A percentile compares a stretch with the other conserved stretches of the same genome.
phyloP scores from a whole-genome alignment of 495 filamentous ascomycete species.

The Podospora tetraspora region DNA sequence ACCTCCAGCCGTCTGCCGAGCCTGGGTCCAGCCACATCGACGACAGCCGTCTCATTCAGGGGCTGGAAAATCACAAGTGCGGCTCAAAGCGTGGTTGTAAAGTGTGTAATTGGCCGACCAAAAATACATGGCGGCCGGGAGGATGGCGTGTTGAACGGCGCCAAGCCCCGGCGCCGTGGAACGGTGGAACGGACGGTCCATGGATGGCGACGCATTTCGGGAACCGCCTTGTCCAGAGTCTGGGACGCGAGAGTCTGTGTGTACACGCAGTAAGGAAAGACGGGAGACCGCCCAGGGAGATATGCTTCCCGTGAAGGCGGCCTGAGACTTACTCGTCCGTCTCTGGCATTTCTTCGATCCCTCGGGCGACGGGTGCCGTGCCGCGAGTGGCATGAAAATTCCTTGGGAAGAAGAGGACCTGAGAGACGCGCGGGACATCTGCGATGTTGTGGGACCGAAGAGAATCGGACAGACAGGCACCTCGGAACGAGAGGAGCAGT shows the following conservation, averaged over 20 bases:
- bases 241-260: not conserved
- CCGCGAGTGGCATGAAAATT: not conserved
- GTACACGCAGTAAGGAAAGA: too few relatives aligned
- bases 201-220: not conserved
- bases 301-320: too few relatives aligned
- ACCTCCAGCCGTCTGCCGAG: not conserved
- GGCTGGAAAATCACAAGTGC: not conserved
- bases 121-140: not conserved
- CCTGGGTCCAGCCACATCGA: not conserved
- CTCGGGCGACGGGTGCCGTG: not conserved
- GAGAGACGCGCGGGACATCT: not conserved
- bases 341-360: not conserved
- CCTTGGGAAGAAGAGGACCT: too few relatives aligned
- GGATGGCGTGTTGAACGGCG: not conserved
- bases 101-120: not conserved
- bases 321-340: too few relatives aligned
- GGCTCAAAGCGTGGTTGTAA: not conserved
- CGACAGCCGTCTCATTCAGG: not conserved
- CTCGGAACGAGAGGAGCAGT: not conserved
- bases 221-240: not conserved
- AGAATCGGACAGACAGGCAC: not conserved
- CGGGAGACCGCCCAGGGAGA: too few relatives aligned
- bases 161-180: not conserved
- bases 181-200: not conserved
- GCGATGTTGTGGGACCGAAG: not conserved